phyloP scores from a whole-genome alignment of 2,329 filamentous ascomycete genomes.

The Nemania sp. region DNA sequence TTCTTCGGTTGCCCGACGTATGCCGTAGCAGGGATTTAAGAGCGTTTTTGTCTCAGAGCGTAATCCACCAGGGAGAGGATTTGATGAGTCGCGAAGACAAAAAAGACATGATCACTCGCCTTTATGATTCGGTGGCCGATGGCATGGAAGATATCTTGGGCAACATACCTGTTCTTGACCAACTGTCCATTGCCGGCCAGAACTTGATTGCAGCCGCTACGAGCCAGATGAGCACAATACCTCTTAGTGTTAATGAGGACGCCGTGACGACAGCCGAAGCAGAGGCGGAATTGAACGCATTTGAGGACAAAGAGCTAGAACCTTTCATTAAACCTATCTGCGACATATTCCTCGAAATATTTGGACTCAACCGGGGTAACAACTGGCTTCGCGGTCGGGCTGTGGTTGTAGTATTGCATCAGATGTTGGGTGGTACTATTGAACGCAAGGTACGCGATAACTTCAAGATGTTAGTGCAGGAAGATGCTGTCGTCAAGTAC shows the following conservation, averaged over 20 bases:
- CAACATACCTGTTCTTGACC: slow-evolving; percentile 94
- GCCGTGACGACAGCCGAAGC: slow-evolving; percentile 75
- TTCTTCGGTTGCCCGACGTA: slow-evolving; percentile 89
- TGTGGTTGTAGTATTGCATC: slow-evolving; percentile 95
- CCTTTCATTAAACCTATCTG: slow-evolving; percentile 99
- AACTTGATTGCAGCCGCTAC: slow-evolving; percentile 85
- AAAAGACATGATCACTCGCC: slow-evolving; percentile 89
- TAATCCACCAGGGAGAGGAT: slow-evolving; percentile 73
- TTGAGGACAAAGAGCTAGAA: slow-evolving; percentile 88
- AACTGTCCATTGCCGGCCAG: slow-evolving; percentile 91
- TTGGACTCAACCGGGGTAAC: slow-evolving; percentile 93
- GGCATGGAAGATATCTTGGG: slow-evolving; percentile 98
- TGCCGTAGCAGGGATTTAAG: slow-evolving; percentile 93
- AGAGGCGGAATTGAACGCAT: slow-evolving; percentile 92
- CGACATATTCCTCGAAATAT: slow-evolving; percentile 95
- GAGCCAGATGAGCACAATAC: slow-evolving; percentile 69
- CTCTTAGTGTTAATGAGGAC: slow-evolving; percentile 65
- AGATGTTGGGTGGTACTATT: slow-evolving; percentile 94
- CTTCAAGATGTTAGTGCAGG: slow-evolving; percentile 77
- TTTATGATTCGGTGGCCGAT: slow-evolving; percentile 97
- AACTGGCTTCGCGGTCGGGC: slow-evolving; percentile 97
- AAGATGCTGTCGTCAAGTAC: slow-evolving; percentile 82
- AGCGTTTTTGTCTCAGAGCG: slow-evolving; percentile 90
- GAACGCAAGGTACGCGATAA: slow-evolving; percentile 94
- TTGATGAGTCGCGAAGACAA: slow-evolving; percentile 72